Evolutionary conservation across 495 filamentous ascomycete species (phyloP).

Genomic region (Penicillium ochrochloron): DNA sequence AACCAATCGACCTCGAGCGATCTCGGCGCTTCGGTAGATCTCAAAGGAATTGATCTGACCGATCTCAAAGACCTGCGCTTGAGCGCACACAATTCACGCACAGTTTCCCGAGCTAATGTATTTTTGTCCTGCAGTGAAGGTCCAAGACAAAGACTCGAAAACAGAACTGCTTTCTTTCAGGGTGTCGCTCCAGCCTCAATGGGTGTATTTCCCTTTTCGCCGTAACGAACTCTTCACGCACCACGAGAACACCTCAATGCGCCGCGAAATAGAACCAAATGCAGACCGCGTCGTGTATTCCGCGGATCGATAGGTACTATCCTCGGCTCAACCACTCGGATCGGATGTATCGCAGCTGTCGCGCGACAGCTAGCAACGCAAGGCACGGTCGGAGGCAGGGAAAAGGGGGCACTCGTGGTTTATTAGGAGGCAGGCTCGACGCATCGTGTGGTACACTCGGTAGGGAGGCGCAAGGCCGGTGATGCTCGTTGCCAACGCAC

Average conservation of each 20-base stretch:
- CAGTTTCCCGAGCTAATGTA: neutral
- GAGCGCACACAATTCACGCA: neutral
- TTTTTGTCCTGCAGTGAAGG: neutral
- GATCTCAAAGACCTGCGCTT: neutral
- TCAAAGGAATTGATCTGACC: neutral
- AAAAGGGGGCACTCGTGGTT: conserved; percentile 31
- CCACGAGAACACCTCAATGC: neutral
- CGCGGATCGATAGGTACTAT: neutral
- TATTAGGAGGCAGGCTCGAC: conserved; percentile 29
- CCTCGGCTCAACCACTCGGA: conserved; percentile 5
- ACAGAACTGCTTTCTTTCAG: neutral
- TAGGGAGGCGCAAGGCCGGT: conserved; percentile 3
- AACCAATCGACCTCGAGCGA: conserved; percentile 20
- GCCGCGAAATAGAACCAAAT: neutral
- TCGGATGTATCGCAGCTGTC: conserved; percentile 4
- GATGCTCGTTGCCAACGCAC: conserved; percentile 10
- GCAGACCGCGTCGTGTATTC: conserved; percentile 5
- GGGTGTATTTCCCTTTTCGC: neutral
- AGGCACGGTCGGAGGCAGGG: conserved; percentile 29
- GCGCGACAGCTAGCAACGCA: conserved; percentile 35
- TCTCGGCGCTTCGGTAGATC: conserved; percentile 13
- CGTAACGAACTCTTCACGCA: neutral
- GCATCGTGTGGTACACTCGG: conserved; percentile 43
- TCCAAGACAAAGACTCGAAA: neutral
- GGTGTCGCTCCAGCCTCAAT: neutral